These are phyloP conservation scores for Nicotiana sylvestris DNA, from an alignment of 257 asterid species.

Conservation along the genomic window DNA sequence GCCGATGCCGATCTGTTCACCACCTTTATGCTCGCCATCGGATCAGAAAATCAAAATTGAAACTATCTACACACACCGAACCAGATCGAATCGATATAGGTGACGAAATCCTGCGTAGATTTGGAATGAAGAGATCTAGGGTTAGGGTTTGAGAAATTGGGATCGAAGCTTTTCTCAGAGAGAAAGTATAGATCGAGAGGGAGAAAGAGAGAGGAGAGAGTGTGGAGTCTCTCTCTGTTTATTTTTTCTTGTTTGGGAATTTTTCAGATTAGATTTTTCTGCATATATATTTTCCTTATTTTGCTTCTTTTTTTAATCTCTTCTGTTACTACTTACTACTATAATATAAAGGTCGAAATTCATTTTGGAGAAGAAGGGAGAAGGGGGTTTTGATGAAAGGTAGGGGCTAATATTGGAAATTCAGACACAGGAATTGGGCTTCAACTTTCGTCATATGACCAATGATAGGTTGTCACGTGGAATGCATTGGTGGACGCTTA, in stretches of 20 bases:
- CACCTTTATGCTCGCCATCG: slow-evolving; percentile 71
- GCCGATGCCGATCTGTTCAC: slow-evolving; percentile 93
- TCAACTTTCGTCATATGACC: not conserved
- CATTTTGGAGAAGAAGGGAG: not conserved
- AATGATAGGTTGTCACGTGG: slow-evolving; percentile 1
- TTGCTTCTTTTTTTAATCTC: not conserved
- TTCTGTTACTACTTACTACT: not conserved
- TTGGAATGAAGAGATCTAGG: slow-evolving; percentile 13
- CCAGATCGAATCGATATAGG: not conserved
- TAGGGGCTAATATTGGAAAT: not conserved
- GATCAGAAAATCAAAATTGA: slow-evolving; percentile 24
- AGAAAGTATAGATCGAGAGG: not conserved
- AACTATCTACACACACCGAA: slow-evolving; percentile 15
- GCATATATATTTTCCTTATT: not conserved
- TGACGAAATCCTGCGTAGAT: not conserved
- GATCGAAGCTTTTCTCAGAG: not conserved
- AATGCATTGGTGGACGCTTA: not conserved
- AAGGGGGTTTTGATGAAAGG: not conserved
- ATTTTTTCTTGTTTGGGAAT: not conserved
- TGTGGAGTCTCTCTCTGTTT: slow-evolving; percentile 13
- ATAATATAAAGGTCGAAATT: too few relatives aligned
- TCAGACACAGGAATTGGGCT: not conserved
- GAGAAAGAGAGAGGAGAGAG: slow-evolving; percentile 3
- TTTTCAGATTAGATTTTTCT: not conserved
- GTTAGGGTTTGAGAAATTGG: slow-evolving; percentile 20